A percentile compares a stretch with the other conserved stretches of the same genome.
These are phyloP conservation scores for Fusarium sp. DNA, from an alignment of 2,329 filamentous ascomycete species.

Conservation along the genomic window DNA sequence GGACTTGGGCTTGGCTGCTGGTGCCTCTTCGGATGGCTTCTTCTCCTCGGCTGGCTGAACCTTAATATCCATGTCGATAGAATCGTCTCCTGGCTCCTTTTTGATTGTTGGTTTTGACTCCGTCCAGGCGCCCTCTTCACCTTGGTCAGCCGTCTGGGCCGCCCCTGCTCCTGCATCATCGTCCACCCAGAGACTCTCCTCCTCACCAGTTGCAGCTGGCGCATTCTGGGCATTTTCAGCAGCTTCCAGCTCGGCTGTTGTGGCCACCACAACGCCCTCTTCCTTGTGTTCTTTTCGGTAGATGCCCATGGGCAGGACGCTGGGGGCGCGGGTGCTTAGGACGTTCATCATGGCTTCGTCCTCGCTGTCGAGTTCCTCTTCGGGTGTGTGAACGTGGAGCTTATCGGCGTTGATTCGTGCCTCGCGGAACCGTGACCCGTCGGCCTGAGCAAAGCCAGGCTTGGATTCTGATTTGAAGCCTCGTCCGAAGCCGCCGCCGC, in stretches of 20 bases:
- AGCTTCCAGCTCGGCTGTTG: slow-evolving; percentile 64
- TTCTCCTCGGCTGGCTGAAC: slow-evolving; percentile 38
- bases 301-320: slow-evolving; percentile 63
- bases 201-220: slow-evolving; percentile 45
- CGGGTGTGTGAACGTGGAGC: slow-evolving; percentile 55
- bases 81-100: slow-evolving; percentile 54
- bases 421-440: slow-evolving; percentile 49
- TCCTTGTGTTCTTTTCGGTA: slow-evolving; percentile 63
- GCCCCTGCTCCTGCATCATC: slow-evolving; percentile 45
- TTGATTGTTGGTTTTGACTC: slow-evolving; percentile 53
- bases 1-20: slow-evolving; percentile 39
- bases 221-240: slow-evolving; percentile 54
- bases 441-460: slow-evolving; percentile 50
- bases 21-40: slow-evolving; percentile 38
- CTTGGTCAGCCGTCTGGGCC: slow-evolving; percentile 42
- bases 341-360: slow-evolving; percentile 53
- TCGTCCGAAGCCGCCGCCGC: slow-evolving; percentile 43
- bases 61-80: slow-evolving; percentile 53
- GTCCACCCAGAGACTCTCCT: slow-evolving; percentile 58
- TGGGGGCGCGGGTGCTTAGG: slow-evolving; percentile 44
- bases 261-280: slow-evolving; percentile 61
- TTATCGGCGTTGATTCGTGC: slow-evolving; percentile 64
- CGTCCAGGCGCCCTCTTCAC: slow-evolving; percentile 53
- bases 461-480: slow-evolving; percentile 49
- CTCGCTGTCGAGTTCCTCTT: slow-evolving; percentile 57